These are phyloP conservation scores for Gymnopilus dilepis DNA, from an alignment of 768 basidiomycete species.

Conservation along the genomic window DNA sequence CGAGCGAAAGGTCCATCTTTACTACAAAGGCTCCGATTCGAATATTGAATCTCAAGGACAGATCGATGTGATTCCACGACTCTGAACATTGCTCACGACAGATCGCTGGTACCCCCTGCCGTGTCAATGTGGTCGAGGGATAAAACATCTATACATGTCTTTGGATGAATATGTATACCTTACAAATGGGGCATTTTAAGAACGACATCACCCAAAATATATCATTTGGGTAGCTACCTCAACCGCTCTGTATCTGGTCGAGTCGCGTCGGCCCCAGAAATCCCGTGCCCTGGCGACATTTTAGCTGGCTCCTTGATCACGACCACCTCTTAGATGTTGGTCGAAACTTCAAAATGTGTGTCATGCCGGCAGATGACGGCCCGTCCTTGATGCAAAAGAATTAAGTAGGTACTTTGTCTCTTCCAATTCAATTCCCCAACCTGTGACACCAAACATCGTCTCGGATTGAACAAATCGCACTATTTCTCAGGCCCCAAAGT, in stretches of 20 bases:
- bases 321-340: no score
- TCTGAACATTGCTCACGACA: neutral
- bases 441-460: no score
- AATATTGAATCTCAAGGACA: neutral
- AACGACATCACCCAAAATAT: slow-evolving; percentile 2
- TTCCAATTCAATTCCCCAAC: no score
- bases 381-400: neutral
- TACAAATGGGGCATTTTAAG: neutral
- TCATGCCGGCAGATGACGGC: neutral
- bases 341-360: no score
- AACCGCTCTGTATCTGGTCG: neutral
- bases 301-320: neutral
- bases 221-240: neutral
- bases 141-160: neutral
- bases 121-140: neutral
- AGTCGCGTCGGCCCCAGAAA: neutral
- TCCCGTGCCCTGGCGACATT: neutral
- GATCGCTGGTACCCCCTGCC: neutral
- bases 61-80: neutral
- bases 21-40: neutral
- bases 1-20: neutral
- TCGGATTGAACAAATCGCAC: neutral
- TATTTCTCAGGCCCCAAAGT: neutral
- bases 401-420: no score
- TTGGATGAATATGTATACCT: neutral